phyloP scores from a whole-genome alignment of 306 rosid genomes.

The Malus orientalis region DNA sequence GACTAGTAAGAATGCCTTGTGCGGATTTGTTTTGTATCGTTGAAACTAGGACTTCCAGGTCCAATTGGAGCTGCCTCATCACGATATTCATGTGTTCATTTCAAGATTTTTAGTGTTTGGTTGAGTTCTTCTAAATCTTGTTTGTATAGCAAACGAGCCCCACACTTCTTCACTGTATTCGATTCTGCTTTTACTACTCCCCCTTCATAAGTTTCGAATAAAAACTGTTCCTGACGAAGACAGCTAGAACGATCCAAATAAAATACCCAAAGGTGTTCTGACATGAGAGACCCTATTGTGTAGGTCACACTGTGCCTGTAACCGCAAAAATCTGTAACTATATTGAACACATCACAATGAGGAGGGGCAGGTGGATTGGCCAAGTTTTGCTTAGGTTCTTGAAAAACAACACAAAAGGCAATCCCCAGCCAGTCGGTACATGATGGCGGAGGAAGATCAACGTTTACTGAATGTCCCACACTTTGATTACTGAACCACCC shows the following conservation, averaged over 20 bases:
- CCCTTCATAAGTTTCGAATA: neutral
- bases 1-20: too few species aligned
- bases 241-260: neutral
- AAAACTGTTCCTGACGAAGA: neutral
- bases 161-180: neutral
- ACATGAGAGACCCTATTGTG: rapidly evolving
- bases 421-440: neutral
- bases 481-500: neutral
- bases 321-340: too few species aligned
- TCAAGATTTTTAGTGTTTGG: neutral
- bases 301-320: too few species aligned
- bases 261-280: neutral
- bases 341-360: too few species aligned
- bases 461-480: neutral
- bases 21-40: too few species aligned
- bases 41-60: too few species aligned
- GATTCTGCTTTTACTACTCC: neutral
- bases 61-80: neutral
- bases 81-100: too few species aligned
- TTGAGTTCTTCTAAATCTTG: neutral
- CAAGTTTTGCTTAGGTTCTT: neutral
- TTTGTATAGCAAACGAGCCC: neutral
- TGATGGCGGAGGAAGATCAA: neutral
- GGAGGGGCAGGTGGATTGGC: neutral
- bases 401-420: neutral